Base-by-base conservation (phyloP, 2,329 filamentous ascomycete genomes). In the Trichophyton simii region DNA sequence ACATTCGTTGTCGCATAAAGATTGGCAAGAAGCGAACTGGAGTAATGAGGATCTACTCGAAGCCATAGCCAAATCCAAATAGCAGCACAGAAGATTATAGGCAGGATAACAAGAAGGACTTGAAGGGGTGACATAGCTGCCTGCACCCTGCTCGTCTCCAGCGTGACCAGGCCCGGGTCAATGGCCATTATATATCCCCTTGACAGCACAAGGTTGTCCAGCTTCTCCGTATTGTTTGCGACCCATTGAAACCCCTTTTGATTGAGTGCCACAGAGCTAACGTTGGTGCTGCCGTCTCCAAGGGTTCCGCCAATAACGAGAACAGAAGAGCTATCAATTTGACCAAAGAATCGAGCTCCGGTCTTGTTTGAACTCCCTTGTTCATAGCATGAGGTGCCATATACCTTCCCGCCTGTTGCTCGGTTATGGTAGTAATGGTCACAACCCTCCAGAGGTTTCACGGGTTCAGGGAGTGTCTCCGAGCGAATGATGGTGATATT, bases 1-100 rank as follows among this genome's bases (percentile, higher is more conserved):
- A 62, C 11, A 42, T 63, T 60, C n/a, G 62, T 63, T n/a, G 62
- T 63, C 7, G 62, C 62, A 25, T 60, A 63, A 15, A 63, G 60
- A 58, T 63, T 63, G 20, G 57, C 57, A 36, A 63, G 62, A 34
- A 63, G 62, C 18, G 62, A 63, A 38, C 41, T 52, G 6, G 62
- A 60, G 44, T 63, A 63, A 31, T 63, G 62, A 25, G 57, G 28
- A 3, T 48, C 57, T 25, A 60, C 62, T n/a, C 58, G 25, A 34
- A n/a, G 58, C 57, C 57, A 62, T 34, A 63, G 20, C 34, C 57
- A 54, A 1, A 13, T 22, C 62, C 62, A 63, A 9, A 62, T 20
- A 46, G 61, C 46, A n/a, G 50, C 60, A 11, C n/a, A 52, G 42
- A 63, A 54, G 8, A 63, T 31, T 9, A 63, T 36, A 58, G 62